Conservation (phyloP, 495 filamentous ascomycete genomes). For the Diplogelasinospora grovesii region DNA sequence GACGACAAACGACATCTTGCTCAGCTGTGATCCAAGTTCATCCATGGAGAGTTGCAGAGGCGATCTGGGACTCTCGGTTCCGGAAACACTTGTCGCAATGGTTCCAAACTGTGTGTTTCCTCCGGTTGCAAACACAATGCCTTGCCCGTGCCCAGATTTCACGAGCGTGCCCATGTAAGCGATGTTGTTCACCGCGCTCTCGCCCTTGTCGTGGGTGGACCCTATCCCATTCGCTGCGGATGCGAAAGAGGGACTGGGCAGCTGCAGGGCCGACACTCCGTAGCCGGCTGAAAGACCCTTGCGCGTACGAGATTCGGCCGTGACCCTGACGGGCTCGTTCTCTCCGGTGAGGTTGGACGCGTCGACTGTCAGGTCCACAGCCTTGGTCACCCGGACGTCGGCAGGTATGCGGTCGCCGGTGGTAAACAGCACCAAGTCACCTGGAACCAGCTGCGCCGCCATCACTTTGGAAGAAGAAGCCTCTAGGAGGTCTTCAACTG, state of each 20-base stretch:
- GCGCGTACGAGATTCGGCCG: conserved; percentile 60
- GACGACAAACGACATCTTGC: conserved; percentile 90
- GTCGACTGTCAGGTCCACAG: conserved; percentile 83
- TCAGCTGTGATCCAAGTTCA: conserved; percentile 84
- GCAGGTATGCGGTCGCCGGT: conserved; percentile 95
- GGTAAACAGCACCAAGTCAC: conserved; percentile 86
- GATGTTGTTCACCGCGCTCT: conserved; percentile 66
- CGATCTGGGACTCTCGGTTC: conserved; percentile 90
- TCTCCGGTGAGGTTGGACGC: conserved; percentile 97
- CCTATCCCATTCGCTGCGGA: conserved; percentile 9
- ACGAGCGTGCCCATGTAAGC: conserved; percentile 98
- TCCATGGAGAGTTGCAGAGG: conserved; percentile 97
- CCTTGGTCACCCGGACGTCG: conserved; percentile 88
- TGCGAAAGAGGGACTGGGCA: conserved; percentile 32
- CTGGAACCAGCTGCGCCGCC: conserved; percentile 79
- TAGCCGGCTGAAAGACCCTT: conserved; percentile 23
- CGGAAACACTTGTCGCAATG: conserved; percentile 84
- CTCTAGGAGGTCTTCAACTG: conserved; percentile 52
- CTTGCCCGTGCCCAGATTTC: conserved; percentile 90
- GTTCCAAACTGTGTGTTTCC: conserved; percentile 92
- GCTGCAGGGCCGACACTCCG: conserved; percentile 19
- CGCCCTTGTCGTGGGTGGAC: conserved; percentile 19
- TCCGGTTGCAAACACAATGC: conserved; percentile 91
- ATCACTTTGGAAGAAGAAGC: conserved; percentile 74
- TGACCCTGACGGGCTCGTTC: conserved; percentile 84